phyloP scores from a whole-genome alignment of 2,329 filamentous ascomycete genomes.

The Aspergillus ochraceus region DNA sequence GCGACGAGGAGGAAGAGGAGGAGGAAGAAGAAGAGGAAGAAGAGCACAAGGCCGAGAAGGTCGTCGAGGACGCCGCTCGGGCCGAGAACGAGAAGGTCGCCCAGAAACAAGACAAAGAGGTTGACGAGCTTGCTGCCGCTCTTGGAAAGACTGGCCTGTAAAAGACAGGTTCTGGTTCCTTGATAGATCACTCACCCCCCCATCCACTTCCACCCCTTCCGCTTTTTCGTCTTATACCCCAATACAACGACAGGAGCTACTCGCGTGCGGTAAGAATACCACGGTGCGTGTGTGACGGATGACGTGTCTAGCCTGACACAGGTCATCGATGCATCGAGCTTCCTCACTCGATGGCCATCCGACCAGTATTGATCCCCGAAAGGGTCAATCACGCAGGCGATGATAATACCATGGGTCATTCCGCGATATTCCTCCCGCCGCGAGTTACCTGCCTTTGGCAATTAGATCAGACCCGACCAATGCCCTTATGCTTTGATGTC shows the following conservation, averaged over 20 bases:
- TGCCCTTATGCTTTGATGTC: conserved; percentile 4
- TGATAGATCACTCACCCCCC: background rate
- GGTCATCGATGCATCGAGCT: background rate
- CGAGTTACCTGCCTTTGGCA: background rate
- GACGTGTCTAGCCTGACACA: conserved; percentile 2
- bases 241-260: background rate
- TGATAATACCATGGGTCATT: background rate
- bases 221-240: conserved; percentile 2
- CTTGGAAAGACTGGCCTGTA: conserved; percentile 66
- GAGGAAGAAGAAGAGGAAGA: conserved; percentile 62
- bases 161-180: background rate
- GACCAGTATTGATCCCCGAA: background rate
- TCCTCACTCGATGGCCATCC: background rate
- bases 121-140: conserved; percentile 76
- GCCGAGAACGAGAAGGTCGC: conserved; percentile 62
- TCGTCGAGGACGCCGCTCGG: conserved; percentile 64
- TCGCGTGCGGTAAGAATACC: background rate
- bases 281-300: background rate
- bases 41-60: conserved; percentile 59
- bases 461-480: background rate
- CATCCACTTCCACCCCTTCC: background rate
- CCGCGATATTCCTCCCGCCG: background rate
- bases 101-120: conserved; percentile 74
- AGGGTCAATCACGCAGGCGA: background rate
- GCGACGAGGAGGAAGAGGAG: conserved; percentile 67